Evolutionary conservation across 2,329 filamentous ascomycete genomes (phyloP), one percentile per base, ranked within the genome.

Genomic region (Trichophyton rubrum): DNA sequence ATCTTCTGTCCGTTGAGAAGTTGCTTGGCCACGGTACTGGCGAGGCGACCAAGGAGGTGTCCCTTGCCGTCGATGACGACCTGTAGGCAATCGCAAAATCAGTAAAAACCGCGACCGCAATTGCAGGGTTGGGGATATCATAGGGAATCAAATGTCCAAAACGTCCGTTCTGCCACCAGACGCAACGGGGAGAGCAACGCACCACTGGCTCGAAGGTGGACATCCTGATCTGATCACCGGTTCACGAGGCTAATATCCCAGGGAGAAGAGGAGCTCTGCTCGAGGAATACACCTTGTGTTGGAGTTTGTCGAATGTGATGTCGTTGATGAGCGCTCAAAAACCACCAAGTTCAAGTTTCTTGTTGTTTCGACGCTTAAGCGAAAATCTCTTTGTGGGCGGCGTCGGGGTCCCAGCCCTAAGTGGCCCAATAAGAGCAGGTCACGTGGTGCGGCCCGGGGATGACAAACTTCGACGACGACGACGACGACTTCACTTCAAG

Each of bases 51-150:
- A 80, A 99, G 90, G 79, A 99, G 88, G 82, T 99, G 93, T 82
- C 93, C 93, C 87, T 99, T 99, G 89, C 91, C 93, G 87, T 99
- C 93, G 78, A 99, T 95, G 83, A 96, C 89, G 83, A 96, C 87
- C 90, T 96, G 71, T 67, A 63, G 74, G 73, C 33, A 58, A 76
- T 75, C 60, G 11, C 13, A 33, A 22, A 56, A 58, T 79, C 75
- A 68, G 77, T 69, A 64, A 70, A 64, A 70, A 66, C 40, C 20
- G 43, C 27, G 41, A n/a, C 15, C 51, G 27, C 27, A 22, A 24
- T 24, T 51, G 13, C 51, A 55, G 24, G 20, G 17, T 45, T 27
- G 35, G 40, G 20, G 38, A 38, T 38, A 38, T 38, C 33, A 38
- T 11, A 38, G 8, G 33, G 33, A 38, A 38, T 38, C 33, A 38